A percentile compares a stretch with the other conserved stretches of the same genome.
Conservation (phyloP, 306 rosid genomes). For the Trifolium subterraneum region DNA sequence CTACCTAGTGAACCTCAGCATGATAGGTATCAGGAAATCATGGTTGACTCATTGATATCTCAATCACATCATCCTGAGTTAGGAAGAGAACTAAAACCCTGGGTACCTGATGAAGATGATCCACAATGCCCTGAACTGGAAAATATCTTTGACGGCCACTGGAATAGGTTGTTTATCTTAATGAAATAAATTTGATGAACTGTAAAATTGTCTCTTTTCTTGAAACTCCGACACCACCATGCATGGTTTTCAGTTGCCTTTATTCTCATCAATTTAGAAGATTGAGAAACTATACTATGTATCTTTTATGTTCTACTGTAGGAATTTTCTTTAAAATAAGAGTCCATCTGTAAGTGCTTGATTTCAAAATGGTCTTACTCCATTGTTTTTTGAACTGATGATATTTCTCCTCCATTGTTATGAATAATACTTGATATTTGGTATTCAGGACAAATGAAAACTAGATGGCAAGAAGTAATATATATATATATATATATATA, state of each 20-base stretch:
- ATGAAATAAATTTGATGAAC: slow-evolving; percentile 24
- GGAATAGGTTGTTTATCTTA: slow-evolving; percentile 75
- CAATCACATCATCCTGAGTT: slow-evolving; percentile 69
- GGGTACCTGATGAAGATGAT: slow-evolving; percentile 93
- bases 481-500: too few relatives aligned
- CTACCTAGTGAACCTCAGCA: slow-evolving; percentile 58
- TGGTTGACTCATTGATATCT: slow-evolving; percentile 86
- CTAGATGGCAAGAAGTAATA: background rate
- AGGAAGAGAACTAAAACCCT: slow-evolving; percentile 87
- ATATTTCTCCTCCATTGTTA: slow-evolving; percentile 14
- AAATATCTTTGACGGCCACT: slow-evolving; percentile 71
- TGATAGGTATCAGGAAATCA: slow-evolving; percentile 69
- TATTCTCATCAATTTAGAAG: slow-evolving; percentile 1
- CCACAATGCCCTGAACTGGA: slow-evolving; percentile 85
- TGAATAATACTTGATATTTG: slow-evolving; percentile 16
- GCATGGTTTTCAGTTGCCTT: slow-evolving; percentile 4
- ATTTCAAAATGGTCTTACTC: slow-evolving; percentile 4
- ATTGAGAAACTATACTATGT: slow-evolving; percentile 1
- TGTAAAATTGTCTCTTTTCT: slow-evolving; percentile 23
- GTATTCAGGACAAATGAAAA: background rate
- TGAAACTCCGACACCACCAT: background rate
- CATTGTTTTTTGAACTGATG: slow-evolving; percentile 1
- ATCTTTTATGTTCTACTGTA: background rate
- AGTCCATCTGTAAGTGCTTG: background rate
- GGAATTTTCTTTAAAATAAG: slow-evolving; percentile 3